Percentiles rank a stretch among this genome's conserved stretches.
These are phyloP conservation scores for Diplodia mutila DNA, from an alignment of 2,329 filamentous ascomycete species.

Conservation along the genomic window DNA sequence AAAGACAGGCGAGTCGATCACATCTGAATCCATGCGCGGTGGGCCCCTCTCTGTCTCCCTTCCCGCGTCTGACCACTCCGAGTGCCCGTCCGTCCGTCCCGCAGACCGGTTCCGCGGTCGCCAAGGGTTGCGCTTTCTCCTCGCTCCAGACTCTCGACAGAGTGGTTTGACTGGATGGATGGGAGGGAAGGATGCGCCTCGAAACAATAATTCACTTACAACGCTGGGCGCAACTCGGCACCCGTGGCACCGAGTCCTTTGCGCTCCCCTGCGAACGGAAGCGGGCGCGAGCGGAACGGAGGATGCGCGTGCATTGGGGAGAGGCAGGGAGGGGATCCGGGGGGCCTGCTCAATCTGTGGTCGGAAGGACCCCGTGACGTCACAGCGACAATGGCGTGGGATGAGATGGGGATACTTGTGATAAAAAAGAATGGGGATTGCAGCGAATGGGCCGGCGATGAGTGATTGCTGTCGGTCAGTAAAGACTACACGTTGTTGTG, in stretches of 20 bases:
- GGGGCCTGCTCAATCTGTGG: neutral
- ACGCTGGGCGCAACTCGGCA: neutral
- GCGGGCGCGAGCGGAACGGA: neutral
- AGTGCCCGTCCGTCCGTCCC: neutral
- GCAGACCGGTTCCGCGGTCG: slow-evolving; percentile 10
- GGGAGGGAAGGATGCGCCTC: too few relatives aligned
- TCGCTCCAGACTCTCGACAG: too few relatives aligned
- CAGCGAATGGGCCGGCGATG: neutral
- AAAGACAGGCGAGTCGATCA: neutral
- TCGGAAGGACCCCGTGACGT: slow-evolving; percentile 6
- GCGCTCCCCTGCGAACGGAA: neutral
- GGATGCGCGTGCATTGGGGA: neutral
- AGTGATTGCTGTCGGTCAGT: neutral
- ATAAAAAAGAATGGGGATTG: neutral
- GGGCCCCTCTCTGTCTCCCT: neutral
- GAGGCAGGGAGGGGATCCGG: neutral
- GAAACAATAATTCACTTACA: neutral
- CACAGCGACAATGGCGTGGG: neutral
- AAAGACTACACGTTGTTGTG: neutral
- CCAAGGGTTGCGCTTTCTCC: neutral
- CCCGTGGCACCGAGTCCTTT: neutral
- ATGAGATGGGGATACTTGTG: neutral
- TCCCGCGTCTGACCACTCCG: neutral
- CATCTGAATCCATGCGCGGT: neutral
- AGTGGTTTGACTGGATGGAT: too few relatives aligned